Conservation (phyloP, 176 grass and related monocot species). For the barley (Hordeum vulgare) region MorexV3_pseudomolecules_assembly NC_058524.1:151978328-151978827, state of each 20-base stretch:
- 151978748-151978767: background rate
- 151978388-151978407: background rate
- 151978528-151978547: background rate
- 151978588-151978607: background rate
- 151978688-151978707: background rate
- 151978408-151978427: background rate
- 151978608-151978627: background rate
- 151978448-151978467: background rate
- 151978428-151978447: background rate
- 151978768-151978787: too few species aligned
- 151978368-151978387: constrained; percentile 8
- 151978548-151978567: background rate
- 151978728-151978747: background rate
- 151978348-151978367: background rate
- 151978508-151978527: background rate
- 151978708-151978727: background rate
- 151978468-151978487: background rate
- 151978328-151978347: background rate
- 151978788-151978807: too few species aligned
- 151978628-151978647: background rate
- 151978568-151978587: background rate
- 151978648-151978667: background rate
- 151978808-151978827: too few species aligned
- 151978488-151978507: background rate
- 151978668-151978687: background rate